Percentiles rank a stretch among this genome's conserved stretches.
Conservation (phyloP, 306 rosid species). For the Vigna trinervia region DNA sequence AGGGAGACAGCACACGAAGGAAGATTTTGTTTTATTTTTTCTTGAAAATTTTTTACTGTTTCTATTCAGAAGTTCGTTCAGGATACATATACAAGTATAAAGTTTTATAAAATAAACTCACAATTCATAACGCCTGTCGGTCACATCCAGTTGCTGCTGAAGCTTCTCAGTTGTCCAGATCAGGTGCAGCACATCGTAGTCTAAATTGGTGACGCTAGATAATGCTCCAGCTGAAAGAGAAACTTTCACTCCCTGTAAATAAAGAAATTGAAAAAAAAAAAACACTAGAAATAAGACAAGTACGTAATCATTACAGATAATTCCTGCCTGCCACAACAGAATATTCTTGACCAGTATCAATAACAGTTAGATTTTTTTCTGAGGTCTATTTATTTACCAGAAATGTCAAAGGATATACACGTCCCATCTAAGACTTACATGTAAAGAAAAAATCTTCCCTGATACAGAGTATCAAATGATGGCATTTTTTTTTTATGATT, state of each 20-base stretch:
- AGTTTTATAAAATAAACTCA: constrained; percentile 50
- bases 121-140: constrained; percentile 77
- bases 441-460: background rate
- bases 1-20: background rate
- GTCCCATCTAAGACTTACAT: constrained; percentile 13
- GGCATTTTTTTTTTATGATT: background rate
- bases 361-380: background rate
- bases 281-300: constrained; percentile 29
- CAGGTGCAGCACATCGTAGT: constrained; percentile 70
- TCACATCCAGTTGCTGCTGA: constrained; percentile 74
- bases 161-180: constrained; percentile 81
- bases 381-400: background rate
- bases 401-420: constrained; percentile 10
- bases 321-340: constrained; percentile 3
- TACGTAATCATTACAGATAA: constrained; percentile 11
- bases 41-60: constrained; percentile 15
- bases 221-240: constrained; percentile 64
- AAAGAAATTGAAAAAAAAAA: background rate
- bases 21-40: constrained; percentile 27
- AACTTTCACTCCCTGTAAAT: constrained; percentile 79
- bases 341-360: constrained; percentile 23
- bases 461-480: constrained; percentile 9
- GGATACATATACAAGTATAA: constrained; percentile 7
- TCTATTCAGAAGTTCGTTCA: background rate
- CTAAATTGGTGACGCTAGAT: constrained; percentile 65